Evolutionary conservation across 352 stramenopile species (phyloP).

Genomic region (Pythium myriotylum): DNA sequence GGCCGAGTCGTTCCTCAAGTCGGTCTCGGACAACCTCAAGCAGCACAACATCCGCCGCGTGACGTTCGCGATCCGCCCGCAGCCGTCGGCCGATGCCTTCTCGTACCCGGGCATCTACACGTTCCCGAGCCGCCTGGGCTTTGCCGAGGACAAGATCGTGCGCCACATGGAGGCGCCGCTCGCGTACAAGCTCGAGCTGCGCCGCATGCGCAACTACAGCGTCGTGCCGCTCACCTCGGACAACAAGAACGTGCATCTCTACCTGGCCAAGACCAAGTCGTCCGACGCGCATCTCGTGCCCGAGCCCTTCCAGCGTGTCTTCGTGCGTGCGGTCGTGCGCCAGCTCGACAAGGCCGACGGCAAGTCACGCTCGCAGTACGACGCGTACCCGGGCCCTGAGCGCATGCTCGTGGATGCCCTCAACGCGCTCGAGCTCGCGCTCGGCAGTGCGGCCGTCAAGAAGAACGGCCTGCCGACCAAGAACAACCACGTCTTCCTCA

Average conservation of each 20-base stretch:
- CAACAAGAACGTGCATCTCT: slow-evolving; percentile 98
- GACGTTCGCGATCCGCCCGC: slow-evolving; percentile 84
- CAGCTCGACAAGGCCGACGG: slow-evolving; percentile 84
- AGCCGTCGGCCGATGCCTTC: slow-evolving; percentile 56
- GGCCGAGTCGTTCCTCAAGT: slow-evolving; percentile 67
- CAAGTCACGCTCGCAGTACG: slow-evolving; percentile 82
- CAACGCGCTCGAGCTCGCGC: slow-evolving; percentile 96
- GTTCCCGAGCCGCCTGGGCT: slow-evolving; percentile 87
- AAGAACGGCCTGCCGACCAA: slow-evolving; percentile 77
- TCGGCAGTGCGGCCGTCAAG: slow-evolving; percentile 91
- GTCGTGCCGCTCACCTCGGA: slow-evolving; percentile 92
- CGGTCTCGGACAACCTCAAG: slow-evolving; percentile 54
- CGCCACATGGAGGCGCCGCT: slow-evolving; percentile 98
- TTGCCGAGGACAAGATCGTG: slow-evolving; percentile 98
- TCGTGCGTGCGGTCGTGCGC: slow-evolving; percentile 95
- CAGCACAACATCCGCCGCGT: slow-evolving; percentile 86
- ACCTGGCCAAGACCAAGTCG: slow-evolving; percentile 94
- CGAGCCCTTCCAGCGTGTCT: slow-evolving; percentile 93
- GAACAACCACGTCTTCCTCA: slow-evolving; percentile 99
- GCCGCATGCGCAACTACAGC: slow-evolving; percentile 97
- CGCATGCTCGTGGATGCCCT: slow-evolving; percentile 98
- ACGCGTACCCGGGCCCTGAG: slow-evolving; percentile 93
- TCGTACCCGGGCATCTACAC: slow-evolving; percentile 91
- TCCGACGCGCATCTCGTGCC: slow-evolving; percentile 76
- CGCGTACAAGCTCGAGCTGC: slow-evolving; percentile 98